Conservation (phyloP, 768 basidiomycete species). For the Holtermannia corniformis region DNA sequence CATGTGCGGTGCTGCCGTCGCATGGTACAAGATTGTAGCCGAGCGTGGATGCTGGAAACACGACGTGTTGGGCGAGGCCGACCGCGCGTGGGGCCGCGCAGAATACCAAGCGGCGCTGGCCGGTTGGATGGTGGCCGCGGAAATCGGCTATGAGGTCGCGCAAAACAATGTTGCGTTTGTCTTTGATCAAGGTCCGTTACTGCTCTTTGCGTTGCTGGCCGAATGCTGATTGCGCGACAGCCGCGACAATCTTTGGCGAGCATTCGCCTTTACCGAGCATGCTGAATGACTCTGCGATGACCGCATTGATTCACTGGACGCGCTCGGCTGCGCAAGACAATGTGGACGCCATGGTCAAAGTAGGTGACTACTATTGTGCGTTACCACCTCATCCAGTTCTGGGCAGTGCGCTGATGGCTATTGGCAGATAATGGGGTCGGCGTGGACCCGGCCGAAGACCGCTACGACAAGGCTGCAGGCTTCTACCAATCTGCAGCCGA, state of each 20-base stretch:
- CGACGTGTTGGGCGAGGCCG: conserved; percentile 67
- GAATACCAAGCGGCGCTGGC: conserved; percentile 77
- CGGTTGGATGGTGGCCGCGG: conserved; percentile 90
- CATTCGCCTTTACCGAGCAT: background rate
- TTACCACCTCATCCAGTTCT: conserved; percentile 1
- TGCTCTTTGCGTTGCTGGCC: background rate
- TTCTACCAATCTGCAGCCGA: conserved; percentile 94
- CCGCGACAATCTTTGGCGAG: background rate
- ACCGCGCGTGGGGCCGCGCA: conserved; percentile 51
- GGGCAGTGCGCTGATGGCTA: background rate
- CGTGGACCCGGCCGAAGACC: conserved; percentile 19
- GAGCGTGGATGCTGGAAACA: conserved; percentile 84
- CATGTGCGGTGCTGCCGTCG: conserved; percentile 79
- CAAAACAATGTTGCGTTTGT: conserved; percentile 93
- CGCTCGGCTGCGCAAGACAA: conserved; percentile 88
- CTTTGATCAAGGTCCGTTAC: conserved; percentile 69
- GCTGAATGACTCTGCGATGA: conserved; percentile 62
- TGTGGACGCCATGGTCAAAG: conserved; percentile 94
- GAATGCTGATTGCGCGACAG: background rate
- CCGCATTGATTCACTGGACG: conserved; percentile 87
- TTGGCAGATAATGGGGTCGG: conserved; percentile 11
- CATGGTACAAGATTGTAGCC: conserved; percentile 83
- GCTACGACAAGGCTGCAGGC: conserved; percentile 81
- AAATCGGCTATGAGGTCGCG: conserved; percentile 80
- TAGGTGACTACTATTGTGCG: conserved; percentile 84